These are phyloP conservation scores for Aureobasidium leucospermi DNA, from an alignment of 2,329 filamentous ascomycete species.

Conservation along the genomic window DNA sequence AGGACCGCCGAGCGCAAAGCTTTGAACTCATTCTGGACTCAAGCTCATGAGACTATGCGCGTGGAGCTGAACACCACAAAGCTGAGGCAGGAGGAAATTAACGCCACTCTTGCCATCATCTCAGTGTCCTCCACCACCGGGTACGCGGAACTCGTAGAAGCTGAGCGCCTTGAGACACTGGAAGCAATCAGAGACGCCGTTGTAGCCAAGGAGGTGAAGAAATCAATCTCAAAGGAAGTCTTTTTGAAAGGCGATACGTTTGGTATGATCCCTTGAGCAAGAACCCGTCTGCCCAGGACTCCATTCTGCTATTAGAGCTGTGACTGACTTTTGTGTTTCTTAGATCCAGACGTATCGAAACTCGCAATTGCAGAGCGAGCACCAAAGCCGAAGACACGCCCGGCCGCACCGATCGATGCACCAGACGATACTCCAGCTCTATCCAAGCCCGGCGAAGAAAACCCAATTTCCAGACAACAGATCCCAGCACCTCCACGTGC, in stretches of 20 bases:
- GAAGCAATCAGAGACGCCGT: not conserved
- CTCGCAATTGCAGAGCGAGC: not conserved
- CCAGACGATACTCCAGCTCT: not conserved
- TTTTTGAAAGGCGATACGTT: no score
- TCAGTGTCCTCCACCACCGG: not conserved
- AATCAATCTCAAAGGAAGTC: no score
- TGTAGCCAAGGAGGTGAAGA: no score
- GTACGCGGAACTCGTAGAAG: not conserved
- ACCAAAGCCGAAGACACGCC: not conserved
- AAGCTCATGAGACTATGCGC: not conserved
- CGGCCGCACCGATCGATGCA: not conserved
- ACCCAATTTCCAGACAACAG: not conserved
- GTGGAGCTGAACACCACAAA: not conserved
- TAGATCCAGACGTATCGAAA: not conserved
- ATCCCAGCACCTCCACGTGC: not conserved
- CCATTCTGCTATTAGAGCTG: no score
- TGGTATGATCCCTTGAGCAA: no score
- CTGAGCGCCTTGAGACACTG: not conserved
- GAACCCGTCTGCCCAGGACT: no score
- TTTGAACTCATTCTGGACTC: not conserved
- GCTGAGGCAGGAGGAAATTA: not conserved
- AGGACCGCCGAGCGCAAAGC: not conserved
- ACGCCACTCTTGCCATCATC: not conserved
- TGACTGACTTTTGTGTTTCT: no score
- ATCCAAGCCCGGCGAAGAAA: not conserved